Evolutionary conservation across 139 green algal genomes (phyloP).

Genomic region (Eudorina sp.): DNA sequence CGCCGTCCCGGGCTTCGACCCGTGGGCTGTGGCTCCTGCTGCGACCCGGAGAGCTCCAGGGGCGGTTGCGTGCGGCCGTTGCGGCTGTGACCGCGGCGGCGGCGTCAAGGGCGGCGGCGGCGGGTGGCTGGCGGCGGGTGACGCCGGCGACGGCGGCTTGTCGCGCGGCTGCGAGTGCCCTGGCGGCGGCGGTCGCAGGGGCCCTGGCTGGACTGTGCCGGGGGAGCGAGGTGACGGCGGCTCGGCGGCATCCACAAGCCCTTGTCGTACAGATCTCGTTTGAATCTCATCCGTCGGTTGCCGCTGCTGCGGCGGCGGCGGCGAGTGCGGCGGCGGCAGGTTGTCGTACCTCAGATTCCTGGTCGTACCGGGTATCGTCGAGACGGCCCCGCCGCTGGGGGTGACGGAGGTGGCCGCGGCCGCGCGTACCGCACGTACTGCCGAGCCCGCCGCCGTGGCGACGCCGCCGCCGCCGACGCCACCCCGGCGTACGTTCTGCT

Average conservation of each 20-base stretch:
- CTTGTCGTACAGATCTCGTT: no score
- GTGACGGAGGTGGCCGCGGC: not conserved
- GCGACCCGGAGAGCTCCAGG: no score
- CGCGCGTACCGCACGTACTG: not conserved
- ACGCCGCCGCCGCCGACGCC: not conserved
- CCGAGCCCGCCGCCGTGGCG: not conserved
- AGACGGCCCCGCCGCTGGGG: no score
- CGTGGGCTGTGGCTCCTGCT: no score
- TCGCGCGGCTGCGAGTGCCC: no score
- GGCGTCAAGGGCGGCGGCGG: not conserved
- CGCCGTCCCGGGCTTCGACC: not conserved
- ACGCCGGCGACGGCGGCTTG: not conserved
- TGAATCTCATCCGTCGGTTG: no score
- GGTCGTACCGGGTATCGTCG: no score
- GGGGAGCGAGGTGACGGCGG: no score
- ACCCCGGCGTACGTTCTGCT: not conserved
- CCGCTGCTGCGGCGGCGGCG: not conserved
- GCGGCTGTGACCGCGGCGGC: not conserved
- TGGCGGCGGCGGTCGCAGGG: no score
- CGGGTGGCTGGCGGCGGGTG: not conserved
- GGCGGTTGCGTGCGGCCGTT: not conserved
- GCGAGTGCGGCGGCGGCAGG: no score
- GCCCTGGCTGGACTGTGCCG: no score
- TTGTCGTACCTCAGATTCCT: not conserved
- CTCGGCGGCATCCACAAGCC: no score